Evolutionary conservation across 495 filamentous ascomycete genomes (phyloP), one percentile per base, ranked within the genome.

Genomic region (Apiosordaria backusii): DNA sequence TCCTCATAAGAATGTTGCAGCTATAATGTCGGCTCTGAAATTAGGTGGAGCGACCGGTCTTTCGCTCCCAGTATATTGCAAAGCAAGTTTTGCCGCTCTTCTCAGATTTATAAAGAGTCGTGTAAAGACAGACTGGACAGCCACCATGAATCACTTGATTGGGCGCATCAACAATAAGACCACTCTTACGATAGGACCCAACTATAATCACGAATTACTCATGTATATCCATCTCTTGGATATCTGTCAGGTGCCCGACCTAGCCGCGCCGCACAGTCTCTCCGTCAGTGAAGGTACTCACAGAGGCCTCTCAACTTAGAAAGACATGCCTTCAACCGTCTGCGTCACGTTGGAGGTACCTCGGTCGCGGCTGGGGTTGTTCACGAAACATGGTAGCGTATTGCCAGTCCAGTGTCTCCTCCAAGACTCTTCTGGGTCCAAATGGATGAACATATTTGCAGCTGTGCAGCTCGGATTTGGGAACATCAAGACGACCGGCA

Each of bases 331-430:
- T 6, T 62, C 74, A n/a, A 68, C 72, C 9, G 63, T 79, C 22
- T 79, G 77, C 67, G 35, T 79, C 19, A 80, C 77, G 15, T 64
- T 81, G 55, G 64, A 71, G 29, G 72, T 80, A 19, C 77, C 78
- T 26, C 70, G 70, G 54, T 19, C 55, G 3, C 53, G 53, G 1
- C 55, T 65, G n/a, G 5, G 25, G 57, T 10, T 50, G 61, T 45
- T 69, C 59, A 35, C 75, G 65, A 15, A 65, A 62, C 15, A 29
- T 77, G 53, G 75, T 29, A 13, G 74, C 23, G 70, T 71, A n/a
- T 5, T 76, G 1, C 23, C 75, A 22, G 58, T 65, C 52, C 72
- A 69, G 22, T 63, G 58, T 22, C 50, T 50, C 3, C 3, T 53
- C 50, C 50, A 53, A 21, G 16, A 53, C 16, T 53, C 50, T 4